Evolutionary conservation across 2,329 filamentous ascomycete species (phyloP).

Genomic region (Colletotrichum aenigma): DNA sequence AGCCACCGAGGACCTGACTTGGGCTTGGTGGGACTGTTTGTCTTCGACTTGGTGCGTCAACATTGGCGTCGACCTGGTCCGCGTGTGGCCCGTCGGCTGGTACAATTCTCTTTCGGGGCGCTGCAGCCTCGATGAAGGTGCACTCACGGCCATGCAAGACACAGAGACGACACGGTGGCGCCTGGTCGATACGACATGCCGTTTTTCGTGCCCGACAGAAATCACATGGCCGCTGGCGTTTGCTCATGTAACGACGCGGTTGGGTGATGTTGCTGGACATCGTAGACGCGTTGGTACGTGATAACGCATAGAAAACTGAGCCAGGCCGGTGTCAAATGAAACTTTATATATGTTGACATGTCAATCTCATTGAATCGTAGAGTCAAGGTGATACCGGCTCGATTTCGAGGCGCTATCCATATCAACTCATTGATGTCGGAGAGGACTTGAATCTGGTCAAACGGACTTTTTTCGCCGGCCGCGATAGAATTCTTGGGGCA

Average conservation of each 20-base stretch:
- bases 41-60: not conserved
- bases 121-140: slow-evolving; percentile 43
- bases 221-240: slow-evolving; percentile 43
- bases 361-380: not conserved
- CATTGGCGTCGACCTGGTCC: not conserved
- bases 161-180: slow-evolving; percentile 47
- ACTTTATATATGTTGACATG: not conserved
- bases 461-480: not conserved
- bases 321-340: not conserved
- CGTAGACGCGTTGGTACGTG: not conserved
- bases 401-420: not conserved
- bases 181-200: slow-evolving; percentile 44
- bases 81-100: not conserved
- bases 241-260: slow-evolving; percentile 25
- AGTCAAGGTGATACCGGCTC: not conserved
- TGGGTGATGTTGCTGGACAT: not conserved
- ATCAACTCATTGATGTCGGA: not conserved
- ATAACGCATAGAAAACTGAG: not conserved
- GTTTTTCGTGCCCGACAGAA: slow-evolving; percentile 49
- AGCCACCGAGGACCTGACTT: not conserved
- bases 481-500: not conserved
- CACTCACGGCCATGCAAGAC: slow-evolving; percentile 44
- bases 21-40: not conserved
- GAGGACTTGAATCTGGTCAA: not conserved
- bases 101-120: slow-evolving; percentile 11